Percentiles rank a stretch among this genome's conserved stretches.
These are phyloP conservation scores for Meyerozyma guilliermondii DNA, from an alignment of 1,139 yeast genomes.

Conservation along the genomic window DNA sequence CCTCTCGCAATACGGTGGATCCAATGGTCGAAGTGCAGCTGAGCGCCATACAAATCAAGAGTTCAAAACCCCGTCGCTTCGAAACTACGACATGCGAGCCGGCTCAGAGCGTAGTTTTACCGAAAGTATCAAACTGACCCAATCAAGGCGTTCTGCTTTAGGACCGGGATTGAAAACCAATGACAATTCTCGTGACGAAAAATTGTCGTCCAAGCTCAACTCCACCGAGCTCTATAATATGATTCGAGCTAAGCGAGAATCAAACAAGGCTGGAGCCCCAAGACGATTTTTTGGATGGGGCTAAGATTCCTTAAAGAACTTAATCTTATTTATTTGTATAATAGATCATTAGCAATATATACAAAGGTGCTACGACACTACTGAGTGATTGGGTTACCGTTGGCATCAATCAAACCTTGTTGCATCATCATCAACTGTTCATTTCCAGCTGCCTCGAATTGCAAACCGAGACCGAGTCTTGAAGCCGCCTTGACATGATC, in stretches of 20 bases:
- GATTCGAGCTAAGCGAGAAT: conserved; percentile 11
- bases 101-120: conserved; percentile 5
- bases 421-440: conserved; percentile 76
- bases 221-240: conserved; percentile 21
- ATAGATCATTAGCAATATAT: conserved; percentile 2
- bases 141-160: background rate
- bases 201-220: conserved; percentile 9
- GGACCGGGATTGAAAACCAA: background rate
- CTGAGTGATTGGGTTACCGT: conserved; percentile 63
- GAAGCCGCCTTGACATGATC: conserved; percentile 85
- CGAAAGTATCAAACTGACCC: conserved; percentile 4
- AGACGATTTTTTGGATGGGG: background rate
- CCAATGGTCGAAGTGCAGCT: background rate
- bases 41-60: background rate
- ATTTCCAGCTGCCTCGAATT: conserved; percentile 91
- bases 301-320: background rate
- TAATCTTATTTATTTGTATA: conserved; percentile 1
- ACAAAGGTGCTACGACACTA: conserved; percentile 15
- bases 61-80: background rate
- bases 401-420: conserved; percentile 74
- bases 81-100: background rate
- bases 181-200: conserved; percentile 2
- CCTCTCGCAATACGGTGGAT: conserved; percentile 11
- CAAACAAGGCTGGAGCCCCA: background rate
- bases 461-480: conserved; percentile 89